Base-by-base conservation (phyloP, 805 yeast species). In the Candida lessepsii region DNA sequence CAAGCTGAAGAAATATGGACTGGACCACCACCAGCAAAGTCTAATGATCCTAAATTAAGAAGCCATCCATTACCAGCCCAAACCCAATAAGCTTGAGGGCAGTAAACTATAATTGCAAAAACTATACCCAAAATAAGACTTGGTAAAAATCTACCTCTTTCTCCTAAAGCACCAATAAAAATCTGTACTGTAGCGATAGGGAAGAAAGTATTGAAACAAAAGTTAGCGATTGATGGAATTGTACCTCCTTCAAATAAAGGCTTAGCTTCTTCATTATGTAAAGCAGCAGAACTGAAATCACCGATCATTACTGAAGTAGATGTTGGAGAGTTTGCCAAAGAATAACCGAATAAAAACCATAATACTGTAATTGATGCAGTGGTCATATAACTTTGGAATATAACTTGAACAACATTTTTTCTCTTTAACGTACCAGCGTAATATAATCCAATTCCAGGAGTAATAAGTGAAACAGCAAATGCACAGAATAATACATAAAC, bases 21-120 rank as follows among this genome's bases (percentile, higher is more conserved):
- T 1, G 75, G 75, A 20, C 75, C 75, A 26, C 76, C 76, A 29
- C 76, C 76, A 6, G 75, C 75, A 52, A 71, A 71, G 48, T 71
- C 76, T 40, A 71, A 58, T 3, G 66, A 68, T 4, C 75, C 76
- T 32, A 71, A 54, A 19, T 56, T 61, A 37, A 52, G 62, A 33
- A 71, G 56, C 71, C 74, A 71, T 11, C 76, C 76, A 41, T 65
- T 67, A 4, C 51, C 53, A 19, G 63, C 65, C 76, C 76, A 71
- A n/a, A 71, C 71, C 58, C 73, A 61, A 51, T 60, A 71, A 3
- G 75, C 75, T 27, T 63, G 50, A 9, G 75, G 75, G 42, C 72
- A 67, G 48, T 71, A 71, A 35, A 68, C 66, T n/a, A 70, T 66
- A 8, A 71, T 58, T 24, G 63, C 56, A 68, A 71, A 71, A 10